Evolutionary conservation across 2,329 filamentous ascomycete species (phyloP), one percentile per base, ranked within the genome.

Genomic region (Pestalotiopsis fici): DNA sequence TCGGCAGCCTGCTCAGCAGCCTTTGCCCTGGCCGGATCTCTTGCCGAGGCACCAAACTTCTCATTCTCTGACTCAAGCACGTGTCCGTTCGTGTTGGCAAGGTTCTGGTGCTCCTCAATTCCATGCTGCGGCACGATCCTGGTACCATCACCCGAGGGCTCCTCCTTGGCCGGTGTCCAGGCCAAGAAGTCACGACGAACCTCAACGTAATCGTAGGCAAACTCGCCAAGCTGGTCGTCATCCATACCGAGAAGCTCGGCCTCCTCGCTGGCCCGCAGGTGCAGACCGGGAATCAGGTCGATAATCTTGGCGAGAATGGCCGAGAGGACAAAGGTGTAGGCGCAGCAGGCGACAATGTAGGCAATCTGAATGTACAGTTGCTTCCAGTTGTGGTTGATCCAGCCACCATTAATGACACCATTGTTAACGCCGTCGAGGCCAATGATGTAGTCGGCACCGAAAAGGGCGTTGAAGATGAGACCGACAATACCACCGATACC

Each of bases 191-290:
- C 93, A 75, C 93, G 90, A 76, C 93, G 91, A 68, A 95, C 92
- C 86, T 96, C 93, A 71, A 96, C 93, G 79, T 95, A 96, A 79
- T 96, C 93, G 84, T 95, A 95, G 13, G 93, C 93, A 77, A 95
- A 96, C 81, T 96, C 93, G 80, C 93, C 93, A 73, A 95, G 92
- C 82, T 96, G 93, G 81, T 95, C 93, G 77, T 95, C 93, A 76
- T 96, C 93, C 92, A 95, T 95, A 72, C 93, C 93, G 66, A 95
- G 88, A 13, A 95, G 88, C 80, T 96, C 93, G 27, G 93, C 93
- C 80, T 95, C 91, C 75, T 94, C 92, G 28, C 88, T 91, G 9
- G 93, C 92, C 67, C 93, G 92, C 59, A 96, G 91, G 78, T 94
- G 88, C 23, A 96, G 87, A 59, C 93, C 93, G 28, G 93, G 93